phyloP scores from a whole-genome alignment of 2,329 filamentous ascomycete genomes.

The Venturia nashicola region DNA sequence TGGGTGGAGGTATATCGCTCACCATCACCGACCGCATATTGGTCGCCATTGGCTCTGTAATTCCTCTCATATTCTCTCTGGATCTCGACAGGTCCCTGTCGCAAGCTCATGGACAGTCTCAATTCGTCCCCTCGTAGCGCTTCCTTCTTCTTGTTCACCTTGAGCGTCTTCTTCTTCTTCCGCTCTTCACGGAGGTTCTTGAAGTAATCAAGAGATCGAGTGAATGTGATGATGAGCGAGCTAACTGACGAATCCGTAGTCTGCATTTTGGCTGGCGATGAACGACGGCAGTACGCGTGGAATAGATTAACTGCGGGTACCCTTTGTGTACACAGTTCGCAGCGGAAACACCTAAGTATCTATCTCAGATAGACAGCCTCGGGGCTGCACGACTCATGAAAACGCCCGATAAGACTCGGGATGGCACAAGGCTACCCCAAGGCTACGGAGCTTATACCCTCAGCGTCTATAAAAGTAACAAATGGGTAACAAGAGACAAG shows the following conservation, averaged over 20 bases:
- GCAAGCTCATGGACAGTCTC: conserved; percentile 27
- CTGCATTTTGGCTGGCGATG: background rate
- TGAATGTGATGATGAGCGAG: conserved; percentile 32
- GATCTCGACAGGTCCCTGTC: conserved; percentile 29
- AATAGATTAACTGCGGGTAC: background rate
- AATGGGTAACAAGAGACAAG: background rate
- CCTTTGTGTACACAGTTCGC: conserved; percentile 1
- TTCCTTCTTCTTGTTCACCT: conserved; percentile 18
- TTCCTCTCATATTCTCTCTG: conserved; percentile 28
- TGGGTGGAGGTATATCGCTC: conserved; percentile 13
- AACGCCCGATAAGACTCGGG: background rate
- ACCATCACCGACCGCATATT: conserved; percentile 33
- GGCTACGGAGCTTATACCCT: background rate
- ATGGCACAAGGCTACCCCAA: background rate
- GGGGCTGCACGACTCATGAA: background rate
- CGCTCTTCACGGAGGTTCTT: conserved; percentile 26
- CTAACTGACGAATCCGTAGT: conserved; percentile 20
- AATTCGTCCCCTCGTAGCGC: conserved; percentile 23
- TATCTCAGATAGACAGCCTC: background rate
- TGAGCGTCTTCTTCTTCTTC: conserved; percentile 19
- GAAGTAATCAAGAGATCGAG: conserved; percentile 33
- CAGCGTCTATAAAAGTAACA: background rate
- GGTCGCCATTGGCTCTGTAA: conserved; percentile 24
- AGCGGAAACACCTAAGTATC: background rate
- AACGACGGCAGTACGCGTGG: background rate